Base-by-base conservation (phyloP, 2,329 filamentous ascomycete species). In the Massarina eburnea region DNA sequence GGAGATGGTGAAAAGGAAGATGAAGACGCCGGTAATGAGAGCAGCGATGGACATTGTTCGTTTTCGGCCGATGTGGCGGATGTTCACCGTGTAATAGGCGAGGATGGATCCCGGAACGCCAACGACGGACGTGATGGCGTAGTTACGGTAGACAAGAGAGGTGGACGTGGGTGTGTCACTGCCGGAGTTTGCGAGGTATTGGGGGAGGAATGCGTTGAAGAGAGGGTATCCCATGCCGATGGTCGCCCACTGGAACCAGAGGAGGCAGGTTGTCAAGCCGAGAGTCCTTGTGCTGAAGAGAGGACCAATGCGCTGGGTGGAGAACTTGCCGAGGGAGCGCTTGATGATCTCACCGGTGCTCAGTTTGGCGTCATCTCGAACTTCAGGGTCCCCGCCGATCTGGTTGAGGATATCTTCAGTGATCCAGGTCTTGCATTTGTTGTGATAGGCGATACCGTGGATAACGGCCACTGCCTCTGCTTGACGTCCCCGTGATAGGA, bases 171-270 rank as follows among this genome's bases (percentile, higher is more conserved):
- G 43, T 1, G 60, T 51, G 1, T 41, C 58, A 14, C 57, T 55
- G 9, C 73, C 74, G 20, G 81, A 79, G 45, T 83, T 80, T 19
- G 84, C 81, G 48, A 95, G 81, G 62, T 94, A 94, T 57, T 94
- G 88, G 0, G 90, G 90, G n/a, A 95, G 78, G 71, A 95, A 95
- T 41, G 88, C 86, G 68, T 94, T 94, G 79, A 92, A 95, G 1
- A 95, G 80, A 1, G 89, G 89, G 62, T 92, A 95, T 2, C 85
- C 89, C 82, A 95, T 87, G 48, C 89, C 89, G 55, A 95, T 91
- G 12, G 82, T 85, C 0, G 84, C 79, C 89, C 89, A 95, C 65
- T 83, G 84, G 69, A 91, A 88, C 87, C 87, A 91, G 38, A 92
- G 66, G 1, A 81, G 62, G 10, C 68, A 48, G 21, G 78, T 82